These are phyloP conservation scores for Phlyctochytrium bullatum DNA, from an alignment of 192 early-diverging fungal species.

Conservation along the genomic window DNA sequence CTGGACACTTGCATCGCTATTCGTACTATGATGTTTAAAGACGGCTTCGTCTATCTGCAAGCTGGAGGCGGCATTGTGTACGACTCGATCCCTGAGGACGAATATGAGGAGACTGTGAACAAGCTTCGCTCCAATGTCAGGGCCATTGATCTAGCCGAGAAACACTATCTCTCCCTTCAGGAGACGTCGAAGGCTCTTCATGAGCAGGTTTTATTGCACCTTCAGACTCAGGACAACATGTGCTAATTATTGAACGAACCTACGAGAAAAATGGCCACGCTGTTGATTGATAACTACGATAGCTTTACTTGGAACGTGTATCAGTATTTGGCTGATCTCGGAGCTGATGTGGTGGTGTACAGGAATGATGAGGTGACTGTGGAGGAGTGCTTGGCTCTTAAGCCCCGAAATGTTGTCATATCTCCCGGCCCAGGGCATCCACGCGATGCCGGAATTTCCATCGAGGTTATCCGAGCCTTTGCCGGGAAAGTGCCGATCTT, in stretches of 20 bases:
- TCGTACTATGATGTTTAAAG: conserved; percentile 98
- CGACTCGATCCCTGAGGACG: conserved; percentile 86
- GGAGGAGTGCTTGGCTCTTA: conserved; percentile 73
- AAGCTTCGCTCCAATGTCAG: conserved; percentile 91
- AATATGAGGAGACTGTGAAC: conserved; percentile 95
- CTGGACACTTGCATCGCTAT: conserved; percentile 98
- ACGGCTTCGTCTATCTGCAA: conserved; percentile 91
- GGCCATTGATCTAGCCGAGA: conserved; percentile 82
- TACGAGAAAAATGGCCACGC: conserved; percentile 45
- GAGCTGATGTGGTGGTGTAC: conserved; percentile 88
- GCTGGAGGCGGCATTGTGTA: conserved; percentile 96
- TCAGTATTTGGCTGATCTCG: conserved; percentile 87
- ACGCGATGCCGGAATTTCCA: conserved; percentile 86
- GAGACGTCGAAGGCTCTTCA: background rate
- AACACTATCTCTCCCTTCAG: conserved; percentile 32
- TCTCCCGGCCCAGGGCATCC: conserved; percentile 97
- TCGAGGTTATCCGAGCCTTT: conserved; percentile 81
- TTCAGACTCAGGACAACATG: no score
- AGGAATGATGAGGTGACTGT: conserved; percentile 93
- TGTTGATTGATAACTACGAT: conserved; percentile 99
- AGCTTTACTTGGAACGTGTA: conserved; percentile 99
- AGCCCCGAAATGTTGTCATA: conserved; percentile 92
- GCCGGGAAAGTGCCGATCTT: conserved; percentile 94
- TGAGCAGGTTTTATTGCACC: background rate
- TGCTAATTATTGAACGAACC: no score